A percentile compares a stretch with the other conserved stretches of the same genome.
Conservation (phyloP, 23 red algal genomes). For the Gracilaria gracilis region DNA sequence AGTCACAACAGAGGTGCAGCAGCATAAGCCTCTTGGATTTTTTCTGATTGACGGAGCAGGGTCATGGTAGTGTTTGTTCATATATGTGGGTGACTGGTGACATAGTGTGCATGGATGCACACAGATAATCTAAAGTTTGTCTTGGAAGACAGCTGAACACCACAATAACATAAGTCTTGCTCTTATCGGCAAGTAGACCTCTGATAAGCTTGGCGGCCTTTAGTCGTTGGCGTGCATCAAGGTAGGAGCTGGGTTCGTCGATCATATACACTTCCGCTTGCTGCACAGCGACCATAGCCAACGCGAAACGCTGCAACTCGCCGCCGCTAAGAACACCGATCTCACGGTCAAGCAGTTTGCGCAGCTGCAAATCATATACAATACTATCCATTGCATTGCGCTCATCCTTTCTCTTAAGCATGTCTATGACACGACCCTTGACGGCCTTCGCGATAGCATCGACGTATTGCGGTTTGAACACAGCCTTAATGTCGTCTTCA, state of each 20-base stretch:
- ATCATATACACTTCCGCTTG: conserved; percentile 97
- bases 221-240: conserved; percentile 95
- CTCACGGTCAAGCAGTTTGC: conserved; percentile 82
- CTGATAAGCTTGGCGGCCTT: conserved; percentile 93
- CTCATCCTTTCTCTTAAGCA: conserved; percentile 81
- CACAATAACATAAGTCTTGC: conserved; percentile 95
- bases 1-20: too few relatives aligned
- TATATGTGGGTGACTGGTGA: too few relatives aligned
- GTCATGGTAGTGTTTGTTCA: too few relatives aligned
- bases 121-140: too few relatives aligned
- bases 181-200: conserved; percentile 72
- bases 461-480: conserved; percentile 99
- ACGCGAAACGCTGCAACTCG: conserved; percentile 95
- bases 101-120: too few relatives aligned
- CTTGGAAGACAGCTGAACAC: too few relatives aligned
- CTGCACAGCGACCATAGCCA: conserved; percentile 86
- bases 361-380: conserved; percentile 79
- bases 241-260: conserved; percentile 95
- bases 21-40: too few relatives aligned
- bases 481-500: conserved; percentile 93
- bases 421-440: conserved; percentile 77
- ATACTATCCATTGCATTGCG: conserved; percentile 75
- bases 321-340: conserved; percentile 88
- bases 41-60: too few relatives aligned
- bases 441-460: conserved; percentile 93